These are phyloP conservation scores for Calonectria pauciramosa DNA, from an alignment of 2,329 filamentous ascomycete genomes.

Conservation along the genomic window DNA sequence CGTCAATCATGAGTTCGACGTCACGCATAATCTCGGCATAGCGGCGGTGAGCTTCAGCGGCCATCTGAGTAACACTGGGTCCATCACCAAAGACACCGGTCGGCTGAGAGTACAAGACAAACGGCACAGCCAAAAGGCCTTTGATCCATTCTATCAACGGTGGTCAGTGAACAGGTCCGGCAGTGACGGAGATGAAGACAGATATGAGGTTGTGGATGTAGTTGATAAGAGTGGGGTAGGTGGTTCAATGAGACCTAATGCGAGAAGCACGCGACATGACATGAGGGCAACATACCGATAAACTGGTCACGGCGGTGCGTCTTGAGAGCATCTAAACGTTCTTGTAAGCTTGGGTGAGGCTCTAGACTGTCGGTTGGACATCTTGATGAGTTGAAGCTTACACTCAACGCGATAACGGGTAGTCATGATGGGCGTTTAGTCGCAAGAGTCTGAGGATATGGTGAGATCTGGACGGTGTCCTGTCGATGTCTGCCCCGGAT, in stretches of 20 bases:
- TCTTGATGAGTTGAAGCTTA: slow-evolving; percentile 56
- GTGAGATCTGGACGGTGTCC: background rate
- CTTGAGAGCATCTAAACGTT: slow-evolving; percentile 72
- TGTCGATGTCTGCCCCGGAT: background rate
- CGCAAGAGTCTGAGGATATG: background rate
- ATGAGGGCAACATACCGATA: slow-evolving; percentile 67
- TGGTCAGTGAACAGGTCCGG: slow-evolving; percentile 16
- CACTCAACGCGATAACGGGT: slow-evolving; percentile 81
- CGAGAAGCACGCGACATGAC: background rate
- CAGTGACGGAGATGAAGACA: background rate
- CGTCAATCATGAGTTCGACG: slow-evolving; percentile 90
- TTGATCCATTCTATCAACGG: slow-evolving; percentile 92
- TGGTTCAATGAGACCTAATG: slow-evolving; percentile 13
- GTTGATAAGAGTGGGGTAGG: slow-evolving; percentile 13
- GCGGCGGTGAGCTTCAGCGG: slow-evolving; percentile 83
- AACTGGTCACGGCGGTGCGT: slow-evolving; percentile 93
- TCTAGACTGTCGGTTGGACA: slow-evolving; percentile 13
- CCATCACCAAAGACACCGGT: slow-evolving; percentile 85
- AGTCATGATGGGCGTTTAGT: slow-evolving; percentile 61
- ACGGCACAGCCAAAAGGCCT: slow-evolving; percentile 91
- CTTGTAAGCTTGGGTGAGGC: slow-evolving; percentile 34
- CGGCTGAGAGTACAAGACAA: slow-evolving; percentile 95
- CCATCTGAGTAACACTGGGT: slow-evolving; percentile 77
- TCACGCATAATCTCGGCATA: slow-evolving; percentile 97
- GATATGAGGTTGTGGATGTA: background rate